phyloP scores from a whole-genome alignment of 768 basidiomycete species.

The Daedaleopsis nitida region DNA sequence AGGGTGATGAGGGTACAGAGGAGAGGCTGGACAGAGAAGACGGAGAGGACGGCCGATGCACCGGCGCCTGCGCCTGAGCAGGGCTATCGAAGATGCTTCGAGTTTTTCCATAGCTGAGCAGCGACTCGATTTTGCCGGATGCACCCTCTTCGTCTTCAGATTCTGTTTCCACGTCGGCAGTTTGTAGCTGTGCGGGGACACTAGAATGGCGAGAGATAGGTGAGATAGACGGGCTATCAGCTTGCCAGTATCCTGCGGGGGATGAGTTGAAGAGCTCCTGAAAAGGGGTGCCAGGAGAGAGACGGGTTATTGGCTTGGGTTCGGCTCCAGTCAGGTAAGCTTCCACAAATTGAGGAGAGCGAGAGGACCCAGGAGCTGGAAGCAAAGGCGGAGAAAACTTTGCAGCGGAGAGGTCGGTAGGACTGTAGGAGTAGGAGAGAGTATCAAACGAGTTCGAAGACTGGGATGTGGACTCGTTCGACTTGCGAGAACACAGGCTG shows the following conservation, averaged over 20 bases:
- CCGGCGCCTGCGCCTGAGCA: background rate
- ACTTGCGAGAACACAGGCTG: slow-evolving; percentile 5
- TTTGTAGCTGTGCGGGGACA: background rate
- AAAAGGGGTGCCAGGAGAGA: slow-evolving; percentile 19
- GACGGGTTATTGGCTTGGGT: slow-evolving; percentile 7
- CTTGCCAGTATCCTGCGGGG: slow-evolving; percentile 21
- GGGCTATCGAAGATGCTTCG: slow-evolving; percentile 10
- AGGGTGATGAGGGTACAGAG: slow-evolving; percentile 17
- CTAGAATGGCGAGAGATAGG: slow-evolving; percentile 14
- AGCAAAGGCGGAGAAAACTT: slow-evolving; percentile 5
- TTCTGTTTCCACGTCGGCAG: background rate
- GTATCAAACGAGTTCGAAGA: slow-evolving; percentile 12
- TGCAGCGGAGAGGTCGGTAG: slow-evolving; percentile 3
- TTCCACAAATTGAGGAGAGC: slow-evolving; percentile 3
- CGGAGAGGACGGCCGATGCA: slow-evolving; percentile 7
- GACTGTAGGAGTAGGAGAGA: slow-evolving; percentile 18
- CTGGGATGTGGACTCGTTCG: slow-evolving; percentile 6
- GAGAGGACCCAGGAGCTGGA: background rate
- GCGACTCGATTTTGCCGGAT: slow-evolving; percentile 17
- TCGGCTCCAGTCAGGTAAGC: background rate
- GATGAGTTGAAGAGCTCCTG: slow-evolving; percentile 22
- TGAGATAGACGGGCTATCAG: slow-evolving; percentile 11
- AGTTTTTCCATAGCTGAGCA: slow-evolving; percentile 18
- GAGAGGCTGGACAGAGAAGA: slow-evolving; percentile 22
- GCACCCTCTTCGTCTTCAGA: background rate